Percentiles rank a stretch among this genome's conserved stretches.
Evolutionary conservation across 352 stramenopile genomes (phyloP).

Genomic region (Phytophthora ramorum): DNA sequence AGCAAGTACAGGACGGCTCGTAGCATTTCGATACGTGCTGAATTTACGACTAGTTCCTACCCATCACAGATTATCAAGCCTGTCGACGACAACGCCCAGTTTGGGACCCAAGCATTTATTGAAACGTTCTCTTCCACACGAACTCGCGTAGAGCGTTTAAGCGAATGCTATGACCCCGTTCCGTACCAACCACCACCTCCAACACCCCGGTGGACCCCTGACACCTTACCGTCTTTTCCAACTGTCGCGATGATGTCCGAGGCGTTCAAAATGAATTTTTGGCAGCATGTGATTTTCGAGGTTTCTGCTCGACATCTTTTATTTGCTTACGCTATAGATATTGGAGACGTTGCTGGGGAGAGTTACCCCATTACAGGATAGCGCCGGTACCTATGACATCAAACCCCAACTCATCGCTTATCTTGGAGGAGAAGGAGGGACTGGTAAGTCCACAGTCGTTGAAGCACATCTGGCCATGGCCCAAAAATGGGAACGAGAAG

Average conservation of each 20-base stretch:
- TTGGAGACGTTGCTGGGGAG: neutral
- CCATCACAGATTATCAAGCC: neutral
- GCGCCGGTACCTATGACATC: neutral
- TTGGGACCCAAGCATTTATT: constrained; percentile 23
- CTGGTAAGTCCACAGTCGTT: constrained; percentile 33
- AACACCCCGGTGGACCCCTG: neutral
- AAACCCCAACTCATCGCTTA: constrained; percentile 17
- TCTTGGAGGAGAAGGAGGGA: constrained; percentile 29
- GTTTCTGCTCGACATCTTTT: constrained; percentile 28
- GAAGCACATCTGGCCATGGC: constrained; percentile 22
- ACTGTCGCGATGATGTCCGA: constrained; percentile 17
- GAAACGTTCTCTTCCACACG: neutral
- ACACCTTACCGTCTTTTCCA: constrained; percentile 17
- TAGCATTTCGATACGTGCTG: neutral
- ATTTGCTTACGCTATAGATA: constrained; percentile 18
- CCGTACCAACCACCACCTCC: neutral
- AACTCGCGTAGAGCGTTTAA: constrained; percentile 13
- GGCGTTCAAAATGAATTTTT: constrained; percentile 35
- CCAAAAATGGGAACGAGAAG: constrained; percentile 18
- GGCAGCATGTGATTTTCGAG: constrained; percentile 39
- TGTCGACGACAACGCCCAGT: neutral
- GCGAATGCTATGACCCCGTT: constrained; percentile 17
- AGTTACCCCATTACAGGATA: neutral
- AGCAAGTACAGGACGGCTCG: no score
- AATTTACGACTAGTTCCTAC: neutral